Conservation (phyloP, 345 rosid genomes). For the Pistacia atlantica region DNA sequence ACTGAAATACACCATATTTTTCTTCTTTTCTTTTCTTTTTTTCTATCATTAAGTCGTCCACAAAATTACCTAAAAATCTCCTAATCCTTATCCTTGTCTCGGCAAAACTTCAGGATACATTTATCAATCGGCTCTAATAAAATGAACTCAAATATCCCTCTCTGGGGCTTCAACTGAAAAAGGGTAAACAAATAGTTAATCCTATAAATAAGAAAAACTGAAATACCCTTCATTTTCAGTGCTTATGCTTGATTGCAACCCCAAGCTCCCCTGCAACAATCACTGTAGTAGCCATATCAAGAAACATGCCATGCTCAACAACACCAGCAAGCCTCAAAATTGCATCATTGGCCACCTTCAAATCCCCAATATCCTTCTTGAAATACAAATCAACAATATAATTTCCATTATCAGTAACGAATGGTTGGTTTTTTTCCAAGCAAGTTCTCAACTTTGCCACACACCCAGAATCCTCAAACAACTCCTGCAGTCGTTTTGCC, state of each 20-base stretch:
- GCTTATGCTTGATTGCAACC: slow-evolving; percentile 58
- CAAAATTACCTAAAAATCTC: not conserved
- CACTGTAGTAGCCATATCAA: slow-evolving; percentile 90
- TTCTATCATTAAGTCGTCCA: slow-evolving; percentile 10
- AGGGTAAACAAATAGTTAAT: not conserved
- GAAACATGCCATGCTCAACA: slow-evolving; percentile 95
- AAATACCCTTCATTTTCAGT: not conserved
- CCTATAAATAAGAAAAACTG: not conserved
- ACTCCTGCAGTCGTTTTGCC: slow-evolving; percentile 42
- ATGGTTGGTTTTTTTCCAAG: slow-evolving; percentile 34
- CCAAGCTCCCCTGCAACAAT: slow-evolving; percentile 91
- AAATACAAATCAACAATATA: slow-evolving; percentile 77
- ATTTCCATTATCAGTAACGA: slow-evolving; percentile 85
- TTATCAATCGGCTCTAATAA: not conserved
- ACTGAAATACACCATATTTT: not conserved
- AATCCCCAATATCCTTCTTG: slow-evolving; percentile 77
- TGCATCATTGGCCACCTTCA: slow-evolving; percentile 64
- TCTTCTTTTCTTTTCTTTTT: not conserved
- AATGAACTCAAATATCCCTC: not conserved
- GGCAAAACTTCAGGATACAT: slow-evolving; percentile 5
- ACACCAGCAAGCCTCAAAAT: slow-evolving; percentile 83
- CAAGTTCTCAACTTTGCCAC: slow-evolving; percentile 51
- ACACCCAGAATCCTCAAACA: slow-evolving; percentile 69
- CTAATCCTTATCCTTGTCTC: not conserved
- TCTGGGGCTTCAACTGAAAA: not conserved